Conservation (phyloP, 345 rosid species). For the Lumnitzera racemosa region DNA sequence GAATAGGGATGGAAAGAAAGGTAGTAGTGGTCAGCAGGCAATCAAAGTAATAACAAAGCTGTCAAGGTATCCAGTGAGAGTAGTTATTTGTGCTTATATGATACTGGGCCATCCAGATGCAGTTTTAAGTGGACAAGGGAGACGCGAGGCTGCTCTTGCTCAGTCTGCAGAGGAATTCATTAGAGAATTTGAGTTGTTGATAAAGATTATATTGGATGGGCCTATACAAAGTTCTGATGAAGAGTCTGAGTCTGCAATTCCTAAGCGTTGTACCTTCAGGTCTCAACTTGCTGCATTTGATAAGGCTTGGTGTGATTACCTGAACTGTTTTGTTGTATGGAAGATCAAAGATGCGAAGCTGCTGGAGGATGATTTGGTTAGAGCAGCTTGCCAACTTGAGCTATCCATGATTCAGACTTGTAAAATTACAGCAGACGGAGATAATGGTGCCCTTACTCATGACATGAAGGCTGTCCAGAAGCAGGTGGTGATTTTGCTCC, state of each 20-base stretch:
- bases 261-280: conserved; percentile 59
- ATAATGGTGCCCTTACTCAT: conserved; percentile 50
- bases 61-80: conserved; percentile 82
- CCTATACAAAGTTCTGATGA: conserved; percentile 53
- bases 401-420: conserved; percentile 94
- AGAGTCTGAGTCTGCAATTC: conserved; percentile 28
- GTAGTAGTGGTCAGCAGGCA: conserved; percentile 25
- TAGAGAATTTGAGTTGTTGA: conserved; percentile 63
- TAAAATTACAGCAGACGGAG: conserved; percentile 66
- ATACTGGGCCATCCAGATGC: conserved; percentile 96
- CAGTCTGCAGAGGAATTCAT: conserved; percentile 58
- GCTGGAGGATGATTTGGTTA: conserved; percentile 81
- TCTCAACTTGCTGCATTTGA: conserved; percentile 77
- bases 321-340: conserved; percentile 92
- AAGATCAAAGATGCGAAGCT: conserved; percentile 89
- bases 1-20: conserved; percentile 51
- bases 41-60: conserved; percentile 29
- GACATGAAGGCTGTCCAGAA: conserved; percentile 88
- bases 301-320: conserved; percentile 75
- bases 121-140: conserved; percentile 86
- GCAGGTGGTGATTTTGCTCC: conserved; percentile 43
- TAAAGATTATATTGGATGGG: conserved; percentile 65
- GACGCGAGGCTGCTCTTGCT: conserved; percentile 68
- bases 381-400: conserved; percentile 99
- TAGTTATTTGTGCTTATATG: conserved; percentile 92